These are phyloP conservation scores for Tetrahymena malaccensis DNA, from an alignment of 73 alveolate species.

Conservation along the genomic window DNA sequence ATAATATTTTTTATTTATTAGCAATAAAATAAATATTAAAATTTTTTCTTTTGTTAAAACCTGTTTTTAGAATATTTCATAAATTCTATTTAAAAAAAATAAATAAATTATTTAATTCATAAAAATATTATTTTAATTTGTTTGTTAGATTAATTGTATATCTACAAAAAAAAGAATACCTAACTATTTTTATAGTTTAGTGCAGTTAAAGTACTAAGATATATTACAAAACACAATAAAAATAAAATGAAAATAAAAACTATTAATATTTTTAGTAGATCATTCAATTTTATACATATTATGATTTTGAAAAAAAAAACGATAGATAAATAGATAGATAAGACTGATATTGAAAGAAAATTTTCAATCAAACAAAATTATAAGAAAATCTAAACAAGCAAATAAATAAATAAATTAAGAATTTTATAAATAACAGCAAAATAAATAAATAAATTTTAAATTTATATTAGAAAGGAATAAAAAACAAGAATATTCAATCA, in stretches of 20 bases:
- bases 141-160: too few species aligned
- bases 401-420: not conserved
- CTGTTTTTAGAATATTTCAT: too few species aligned
- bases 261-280: not conserved
- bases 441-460: not conserved
- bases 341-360: not conserved
- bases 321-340: not conserved
- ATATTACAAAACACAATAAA: not conserved
- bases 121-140: too few species aligned
- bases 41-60: too few species aligned
- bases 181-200: not conserved
- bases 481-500: not conserved
- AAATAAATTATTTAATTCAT: too few species aligned
- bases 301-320: not conserved
- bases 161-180: too few species aligned
- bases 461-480: not conserved
- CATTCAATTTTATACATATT: not conserved
- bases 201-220: not conserved
- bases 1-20: too few species aligned
- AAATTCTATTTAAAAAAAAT: too few species aligned
- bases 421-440: not conserved
- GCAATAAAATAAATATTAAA: too few species aligned
- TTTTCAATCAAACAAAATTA: not conserved
- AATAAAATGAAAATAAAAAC: not conserved
- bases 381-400: not conserved